Base-by-base conservation (phyloP, 1,139 yeast genomes). In the Suhomyces bolitotheri region DNA sequence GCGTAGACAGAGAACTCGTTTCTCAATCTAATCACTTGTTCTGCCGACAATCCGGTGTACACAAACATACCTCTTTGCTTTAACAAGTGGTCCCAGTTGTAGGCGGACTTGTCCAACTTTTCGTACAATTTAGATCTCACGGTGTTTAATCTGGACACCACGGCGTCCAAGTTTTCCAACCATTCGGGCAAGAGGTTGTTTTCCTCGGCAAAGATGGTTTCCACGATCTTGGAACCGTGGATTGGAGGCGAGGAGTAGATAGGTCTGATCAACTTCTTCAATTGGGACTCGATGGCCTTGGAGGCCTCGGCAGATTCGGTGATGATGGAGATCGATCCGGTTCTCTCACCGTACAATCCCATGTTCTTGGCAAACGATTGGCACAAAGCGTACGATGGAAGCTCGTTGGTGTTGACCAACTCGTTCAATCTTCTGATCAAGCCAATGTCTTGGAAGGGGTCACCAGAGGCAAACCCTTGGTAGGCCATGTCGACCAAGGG, bases 41-140 rank as follows among this genome's bases (percentile, higher is more conserved):
- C 76, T 28, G 80, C 67, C 21, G 67, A 61, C 47, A 92, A 75
- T 9, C 97, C 96, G 27, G 97, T 90, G 71, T 76, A 92, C 39
- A 90, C 87, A 64, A 92, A 92, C 97, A 92, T 92, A 56, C 98
- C 98, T 61, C 94, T 85, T 65, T 92, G 97, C 56, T 80, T 73
- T 45, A 82, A 71, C 58, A 92, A 75, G 59, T 87, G 96, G 41
- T 82, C 84, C 97, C 97, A 92, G 57, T 78, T 74, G 56, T 81
- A 81, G 46, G 69, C 66, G 43, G 68, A 47, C 53, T 69, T 69
- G 62, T 74, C 78, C 56, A 77, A 70, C 47, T 68, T 74, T 40
- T 80, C 76, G 56, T 70, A 72, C 53, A 84, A 73, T 44, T 80
- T 69, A 39, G 74, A 73, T 62, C 97, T 78, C 71, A 89, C 90